Evolutionary conservation across 306 rosid genomes (phyloP).

Genomic region (Arachis stenosperma): DNA sequence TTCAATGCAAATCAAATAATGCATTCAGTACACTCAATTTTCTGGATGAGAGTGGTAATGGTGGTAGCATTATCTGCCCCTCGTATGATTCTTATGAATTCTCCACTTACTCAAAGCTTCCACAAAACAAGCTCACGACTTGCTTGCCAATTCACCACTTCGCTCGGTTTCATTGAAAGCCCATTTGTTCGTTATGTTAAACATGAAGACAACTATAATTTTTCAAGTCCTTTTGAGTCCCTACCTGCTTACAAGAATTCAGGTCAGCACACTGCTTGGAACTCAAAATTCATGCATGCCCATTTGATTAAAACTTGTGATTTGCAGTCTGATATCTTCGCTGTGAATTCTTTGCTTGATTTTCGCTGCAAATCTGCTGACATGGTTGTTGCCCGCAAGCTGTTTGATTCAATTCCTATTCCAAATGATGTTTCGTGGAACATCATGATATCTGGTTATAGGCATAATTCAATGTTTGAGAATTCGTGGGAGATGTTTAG

Average conservation of each 20-base stretch:
- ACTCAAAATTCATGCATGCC: conserved; percentile 56
- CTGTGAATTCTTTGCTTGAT: conserved; percentile 41
- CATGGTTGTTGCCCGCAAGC: conserved; percentile 35
- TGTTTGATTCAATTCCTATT: conserved; percentile 39
- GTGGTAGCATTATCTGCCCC: neutral
- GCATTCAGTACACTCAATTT: neutral
- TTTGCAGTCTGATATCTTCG: conserved; percentile 50
- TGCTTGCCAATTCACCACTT: conserved; percentile 47
- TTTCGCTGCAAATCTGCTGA: conserved; percentile 33
- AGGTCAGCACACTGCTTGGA: conserved; percentile 15
- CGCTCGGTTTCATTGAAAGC: conserved; percentile 38
- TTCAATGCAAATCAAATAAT: neutral
- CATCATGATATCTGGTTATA: conserved; percentile 67
- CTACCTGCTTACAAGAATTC: too few relatives aligned
- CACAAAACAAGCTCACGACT: conserved; percentile 37
- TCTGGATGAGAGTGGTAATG: neutral
- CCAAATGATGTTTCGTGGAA: conserved; percentile 75
- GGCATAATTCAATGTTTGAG: conserved; percentile 42
- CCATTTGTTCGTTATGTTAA: conserved; percentile 17
- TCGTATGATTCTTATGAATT: conserved; percentile 25
- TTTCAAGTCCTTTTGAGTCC: neutral
- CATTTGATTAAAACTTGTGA: conserved; percentile 44
- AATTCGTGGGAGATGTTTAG: conserved; percentile 58
- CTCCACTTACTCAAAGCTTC: conserved; percentile 2
- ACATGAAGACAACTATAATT: conserved; percentile 12